A percentile compares a stretch with the other conserved stretches of the same genome.
phyloP scores from a whole-genome alignment of 2,329 filamentous ascomycete species.

The Xylaria sp. region DNA sequence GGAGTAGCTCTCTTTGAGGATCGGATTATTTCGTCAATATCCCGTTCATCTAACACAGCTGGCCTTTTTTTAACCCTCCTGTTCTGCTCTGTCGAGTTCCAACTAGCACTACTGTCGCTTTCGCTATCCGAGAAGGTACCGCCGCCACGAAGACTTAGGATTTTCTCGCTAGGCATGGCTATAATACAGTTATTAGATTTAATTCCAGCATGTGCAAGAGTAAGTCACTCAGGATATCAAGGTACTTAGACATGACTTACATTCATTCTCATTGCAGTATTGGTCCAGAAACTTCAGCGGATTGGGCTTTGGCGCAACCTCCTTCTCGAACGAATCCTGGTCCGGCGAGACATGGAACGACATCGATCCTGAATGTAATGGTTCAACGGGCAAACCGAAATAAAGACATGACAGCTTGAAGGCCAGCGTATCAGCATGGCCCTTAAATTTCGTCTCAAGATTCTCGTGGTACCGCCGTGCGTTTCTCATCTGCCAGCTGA shows the following conservation, averaged over 20 bases:
- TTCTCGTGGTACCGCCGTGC: constrained; percentile 48
- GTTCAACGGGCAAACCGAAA: constrained; percentile 60
- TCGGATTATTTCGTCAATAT: not conserved
- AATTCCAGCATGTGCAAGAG: not conserved
- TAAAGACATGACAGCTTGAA: constrained; percentile 60
- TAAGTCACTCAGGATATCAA: not conserved
- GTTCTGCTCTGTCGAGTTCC: not conserved
- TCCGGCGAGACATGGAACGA: constrained; percentile 27
- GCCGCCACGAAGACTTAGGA: constrained; percentile 37
- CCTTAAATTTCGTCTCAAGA: constrained; percentile 49
- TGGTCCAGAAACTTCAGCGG: constrained; percentile 44
- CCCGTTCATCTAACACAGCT: not conserved
- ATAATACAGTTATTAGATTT: constrained; percentile 15
- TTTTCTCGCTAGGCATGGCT: constrained; percentile 10
- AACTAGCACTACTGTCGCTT: not conserved
- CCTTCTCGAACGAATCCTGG: constrained; percentile 31
- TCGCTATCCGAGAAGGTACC: constrained; percentile 4
- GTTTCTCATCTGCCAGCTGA: constrained; percentile 49
- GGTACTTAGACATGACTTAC: constrained; percentile 27
- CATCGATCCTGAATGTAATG: constrained; percentile 48
- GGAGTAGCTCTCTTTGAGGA: not conserved
- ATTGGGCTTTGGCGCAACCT: constrained; percentile 15
- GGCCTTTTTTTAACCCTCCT: not conserved
- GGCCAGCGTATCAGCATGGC: constrained; percentile 46
- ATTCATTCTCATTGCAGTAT: constrained; percentile 30